Conservation (phyloP, 2,329 filamentous ascomycete species). For the Verticillium albo-atrum region DNA sequence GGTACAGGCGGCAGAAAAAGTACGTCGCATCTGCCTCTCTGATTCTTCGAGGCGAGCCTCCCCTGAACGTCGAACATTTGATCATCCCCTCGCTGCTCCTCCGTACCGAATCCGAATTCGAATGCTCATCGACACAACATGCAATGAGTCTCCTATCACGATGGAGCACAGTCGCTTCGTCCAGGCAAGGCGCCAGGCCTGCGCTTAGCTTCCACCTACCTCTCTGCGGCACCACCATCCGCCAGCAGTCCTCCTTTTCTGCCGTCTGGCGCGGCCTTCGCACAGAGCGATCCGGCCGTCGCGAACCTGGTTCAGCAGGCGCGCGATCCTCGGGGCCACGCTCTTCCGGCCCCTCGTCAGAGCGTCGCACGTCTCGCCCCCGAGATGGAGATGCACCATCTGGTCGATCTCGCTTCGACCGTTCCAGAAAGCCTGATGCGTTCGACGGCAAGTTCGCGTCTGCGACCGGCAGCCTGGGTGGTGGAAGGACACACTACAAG, state of each 20-base stretch:
- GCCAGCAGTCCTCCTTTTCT: constrained; percentile 39
- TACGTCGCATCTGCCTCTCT: not conserved
- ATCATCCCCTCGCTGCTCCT: not conserved
- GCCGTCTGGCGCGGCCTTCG: constrained; percentile 67
- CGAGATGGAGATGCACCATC: not conserved
- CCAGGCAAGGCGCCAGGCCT: constrained; percentile 1
- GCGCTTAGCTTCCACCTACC: not conserved
- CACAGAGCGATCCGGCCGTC: constrained; percentile 21
- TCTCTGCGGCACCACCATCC: not conserved
- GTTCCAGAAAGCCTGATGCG: not conserved
- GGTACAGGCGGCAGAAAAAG: constrained; percentile 10
- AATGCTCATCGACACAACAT: constrained; percentile 1
- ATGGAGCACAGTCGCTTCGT: constrained; percentile 5
- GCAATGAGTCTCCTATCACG: constrained; percentile 12
- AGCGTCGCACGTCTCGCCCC: not conserved
- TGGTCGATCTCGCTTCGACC: not conserved
- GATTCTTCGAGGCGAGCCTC: not conserved
- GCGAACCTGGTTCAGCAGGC: not conserved
- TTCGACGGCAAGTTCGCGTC: not conserved
- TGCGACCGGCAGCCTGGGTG: not conserved
- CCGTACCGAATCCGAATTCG: too few species aligned
- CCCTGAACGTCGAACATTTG: not conserved
- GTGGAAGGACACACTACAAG: constrained; percentile 26
- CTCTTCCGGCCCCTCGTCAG: not conserved
- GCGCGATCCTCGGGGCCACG: not conserved